Evolutionary conservation across 2,329 filamentous ascomycete genomes (phyloP).

Genomic region (Trichoderma lentiforme): DNA sequence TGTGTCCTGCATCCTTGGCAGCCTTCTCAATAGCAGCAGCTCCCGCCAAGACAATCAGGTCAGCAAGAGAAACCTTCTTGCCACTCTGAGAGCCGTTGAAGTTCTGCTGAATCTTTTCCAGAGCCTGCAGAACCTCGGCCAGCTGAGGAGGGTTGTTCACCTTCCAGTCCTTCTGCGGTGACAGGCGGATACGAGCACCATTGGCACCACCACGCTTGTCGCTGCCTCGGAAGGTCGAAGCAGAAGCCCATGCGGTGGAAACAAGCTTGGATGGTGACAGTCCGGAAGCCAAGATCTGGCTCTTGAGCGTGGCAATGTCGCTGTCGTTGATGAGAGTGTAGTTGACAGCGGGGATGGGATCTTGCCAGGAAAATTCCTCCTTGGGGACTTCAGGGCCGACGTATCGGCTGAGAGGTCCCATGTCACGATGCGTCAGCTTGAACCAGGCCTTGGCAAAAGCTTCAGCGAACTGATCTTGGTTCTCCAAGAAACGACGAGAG

Average conservation of each 20-base stretch:
- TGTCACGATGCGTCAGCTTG: slow-evolving; percentile 78
- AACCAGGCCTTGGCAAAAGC: slow-evolving; percentile 75
- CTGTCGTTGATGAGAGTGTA: slow-evolving; percentile 57
- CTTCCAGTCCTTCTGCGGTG: slow-evolving; percentile 68
- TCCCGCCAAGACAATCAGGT: slow-evolving; percentile 75
- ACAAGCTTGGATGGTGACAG: slow-evolving; percentile 61
- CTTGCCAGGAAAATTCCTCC: slow-evolving; percentile 71
- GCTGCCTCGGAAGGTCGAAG: slow-evolving; percentile 68
- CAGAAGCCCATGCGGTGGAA: slow-evolving; percentile 64
- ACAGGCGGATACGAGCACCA: slow-evolving; percentile 71
- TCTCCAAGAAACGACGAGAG: slow-evolving; percentile 63
- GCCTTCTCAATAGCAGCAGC: slow-evolving; percentile 70
- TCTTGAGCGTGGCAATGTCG: slow-evolving; percentile 65
- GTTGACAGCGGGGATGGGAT: slow-evolving; percentile 61
- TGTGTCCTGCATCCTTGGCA: slow-evolving; percentile 44
- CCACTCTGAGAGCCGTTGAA: slow-evolving; percentile 60
- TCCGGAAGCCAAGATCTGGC: slow-evolving; percentile 61
- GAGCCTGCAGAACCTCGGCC: slow-evolving; percentile 54
- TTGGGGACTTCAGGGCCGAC: slow-evolving; percentile 70
- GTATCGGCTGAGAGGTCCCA: slow-evolving; percentile 69
- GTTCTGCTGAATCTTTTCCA: slow-evolving; percentile 63
- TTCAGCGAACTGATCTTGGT: slow-evolving; percentile 66
- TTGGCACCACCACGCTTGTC: slow-evolving; percentile 85
- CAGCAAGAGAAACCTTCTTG: slow-evolving; percentile 74
- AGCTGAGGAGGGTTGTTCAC: slow-evolving; percentile 71